A percentile compares a stretch with the other conserved stretches of the same genome.
Evolutionary conservation across 306 rosid genomes (phyloP).

Genomic region (Malus asiatica): DNA sequence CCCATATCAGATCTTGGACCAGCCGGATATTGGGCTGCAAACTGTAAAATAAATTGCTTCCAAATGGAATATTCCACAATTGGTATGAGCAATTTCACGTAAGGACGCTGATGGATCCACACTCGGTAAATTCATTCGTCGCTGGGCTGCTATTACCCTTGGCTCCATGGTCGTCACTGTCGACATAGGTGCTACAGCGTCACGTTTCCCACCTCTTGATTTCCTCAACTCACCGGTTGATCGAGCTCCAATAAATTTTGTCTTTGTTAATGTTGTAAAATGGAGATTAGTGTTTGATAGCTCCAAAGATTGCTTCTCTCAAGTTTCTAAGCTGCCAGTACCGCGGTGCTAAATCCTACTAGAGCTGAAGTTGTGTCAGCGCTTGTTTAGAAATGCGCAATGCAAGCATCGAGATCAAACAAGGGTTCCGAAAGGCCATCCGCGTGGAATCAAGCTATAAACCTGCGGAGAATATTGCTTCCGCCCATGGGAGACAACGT

Average conservation of each 20-base stretch:
- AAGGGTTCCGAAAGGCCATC: constrained; percentile 12
- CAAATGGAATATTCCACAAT: not conserved
- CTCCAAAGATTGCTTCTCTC: not conserved
- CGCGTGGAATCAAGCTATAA: constrained; percentile 24
- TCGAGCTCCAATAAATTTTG: not conserved
- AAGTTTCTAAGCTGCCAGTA: not conserved
- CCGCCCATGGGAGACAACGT: constrained; percentile 16
- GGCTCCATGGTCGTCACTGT: not conserved
- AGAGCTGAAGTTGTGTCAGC: not conserved
- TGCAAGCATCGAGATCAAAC: constrained; percentile 12
- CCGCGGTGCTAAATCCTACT: not conserved
- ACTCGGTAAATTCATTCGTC: constrained; percentile 7
- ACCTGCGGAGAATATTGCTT: constrained; percentile 18
- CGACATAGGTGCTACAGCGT: not conserved
- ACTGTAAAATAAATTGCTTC: not conserved
- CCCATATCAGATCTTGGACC: not conserved
- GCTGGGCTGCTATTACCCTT: constrained; percentile 12
- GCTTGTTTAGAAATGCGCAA: not conserved
- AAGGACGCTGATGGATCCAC: constrained; percentile 27
- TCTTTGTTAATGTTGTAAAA: not conserved
- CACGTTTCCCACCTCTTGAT: not conserved
- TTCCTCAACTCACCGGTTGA: not conserved
- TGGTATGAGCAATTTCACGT: constrained; percentile 26
- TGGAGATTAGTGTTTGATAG: not conserved
- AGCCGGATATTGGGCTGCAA: not conserved